Evolutionary conservation across 345 rosid genomes (phyloP), one percentile per base, ranked within the genome.

Genomic region (Sonneratia caseolaris): DNA sequence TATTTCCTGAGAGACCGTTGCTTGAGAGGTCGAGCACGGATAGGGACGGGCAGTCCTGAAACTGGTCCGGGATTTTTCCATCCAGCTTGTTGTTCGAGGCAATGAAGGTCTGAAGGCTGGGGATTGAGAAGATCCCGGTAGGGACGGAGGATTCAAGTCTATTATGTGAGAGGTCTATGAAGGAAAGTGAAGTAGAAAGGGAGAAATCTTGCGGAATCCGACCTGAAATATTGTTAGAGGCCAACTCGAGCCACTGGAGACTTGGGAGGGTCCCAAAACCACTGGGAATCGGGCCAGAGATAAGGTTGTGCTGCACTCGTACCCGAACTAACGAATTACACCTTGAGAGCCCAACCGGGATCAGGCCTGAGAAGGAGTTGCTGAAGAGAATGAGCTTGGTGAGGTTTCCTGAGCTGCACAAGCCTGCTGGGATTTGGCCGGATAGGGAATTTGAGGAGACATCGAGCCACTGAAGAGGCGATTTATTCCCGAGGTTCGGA

Each of bases 231-330:
- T 87, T 86, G 86, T 93, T 91, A 72, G 86, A 81, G 19, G 93
- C 94, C 70, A 91, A 77, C 79, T 93, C 98, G 67, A 93, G 90
- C 81, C 94, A 82, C 68, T 93, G 85, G 78, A 93, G 96, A 32
- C 62, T 13, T 42, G 93, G 90, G 16, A 93, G 87, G 79, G 72
- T 82, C 64, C 93, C 93, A 15, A 84, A 79, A 62, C 97, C 91
- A 51, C 75, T 77, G 2, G 94, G 96, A 73, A 93, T 82, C 15
- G 77, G 42, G 51, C 96, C 94, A 0, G 92, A 88, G 71, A 93
- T 79, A 37, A 73, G 81, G 82, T 93, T 93, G 42, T 83, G 76
- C 59, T 93, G 98, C 47, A 87, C 74, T 27, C 96, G 84, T 69
- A 91, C 96, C 40, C 97, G 93, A 14, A 91, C 81, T 61, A 93